A percentile compares a stretch with the other conserved stretches of the same genome.
These are phyloP conservation scores for Pachysandra terminalis DNA, from an alignment of 164 flowering plant genomes.

Conservation along the genomic window DNA sequence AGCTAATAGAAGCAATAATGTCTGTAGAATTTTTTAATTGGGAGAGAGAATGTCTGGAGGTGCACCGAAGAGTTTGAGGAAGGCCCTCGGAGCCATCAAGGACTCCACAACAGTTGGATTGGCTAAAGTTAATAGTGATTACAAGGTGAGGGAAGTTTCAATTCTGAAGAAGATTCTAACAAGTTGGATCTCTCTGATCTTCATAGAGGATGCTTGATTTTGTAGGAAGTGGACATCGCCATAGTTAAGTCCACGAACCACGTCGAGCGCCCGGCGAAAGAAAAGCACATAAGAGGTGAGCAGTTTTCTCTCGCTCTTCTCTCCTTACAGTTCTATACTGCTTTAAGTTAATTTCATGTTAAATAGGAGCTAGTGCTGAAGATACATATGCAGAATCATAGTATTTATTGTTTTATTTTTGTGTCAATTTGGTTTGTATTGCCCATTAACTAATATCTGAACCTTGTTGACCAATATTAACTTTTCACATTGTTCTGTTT, in stretches of 20 bases:
- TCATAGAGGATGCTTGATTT: constrained; percentile 1
- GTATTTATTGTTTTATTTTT: not conserved
- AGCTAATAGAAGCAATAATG: not conserved
- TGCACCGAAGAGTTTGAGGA: constrained; percentile 78
- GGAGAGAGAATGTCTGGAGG: constrained; percentile 76
- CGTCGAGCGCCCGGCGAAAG: constrained; percentile 82
- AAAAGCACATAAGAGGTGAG: constrained; percentile 70
- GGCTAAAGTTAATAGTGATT: constrained; percentile 96
- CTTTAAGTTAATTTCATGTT: not conserved
- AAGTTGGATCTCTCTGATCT: constrained; percentile 4
- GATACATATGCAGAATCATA: not conserved
- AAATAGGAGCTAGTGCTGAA: not conserved
- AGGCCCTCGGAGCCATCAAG: constrained; percentile 91
- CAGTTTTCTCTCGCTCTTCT: not conserved
- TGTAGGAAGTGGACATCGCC: constrained; percentile 81
- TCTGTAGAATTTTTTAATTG: constrained; percentile 24
- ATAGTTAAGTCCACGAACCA: constrained; percentile 83
- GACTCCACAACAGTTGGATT: constrained; percentile 91
- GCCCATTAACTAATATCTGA: not conserved
- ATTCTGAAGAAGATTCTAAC: not conserved
- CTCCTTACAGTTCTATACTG: not conserved
- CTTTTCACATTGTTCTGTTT: not conserved
- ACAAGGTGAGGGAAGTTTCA: constrained; percentile 54
- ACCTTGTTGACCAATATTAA: not conserved
- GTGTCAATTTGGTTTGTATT: not conserved